A percentile compares a stretch with the other conserved stretches of the same genome.
Evolutionary conservation across 2,329 filamentous ascomycete species (phyloP).

Genomic region (Pseudocercospora ulei): DNA sequence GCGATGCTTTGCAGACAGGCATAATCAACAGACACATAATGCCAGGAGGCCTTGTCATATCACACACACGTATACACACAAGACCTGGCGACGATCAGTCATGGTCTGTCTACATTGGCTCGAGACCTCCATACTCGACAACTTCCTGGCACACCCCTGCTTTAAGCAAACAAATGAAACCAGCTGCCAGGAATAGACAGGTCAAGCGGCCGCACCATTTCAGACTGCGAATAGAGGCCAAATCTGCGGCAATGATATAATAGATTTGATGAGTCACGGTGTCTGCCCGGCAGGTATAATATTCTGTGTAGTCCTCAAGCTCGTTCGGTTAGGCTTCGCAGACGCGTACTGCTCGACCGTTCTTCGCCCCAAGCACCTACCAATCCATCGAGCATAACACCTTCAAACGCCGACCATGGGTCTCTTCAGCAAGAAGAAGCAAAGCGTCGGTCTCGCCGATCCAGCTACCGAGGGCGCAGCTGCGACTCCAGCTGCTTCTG

Average conservation of each 20-base stretch:
- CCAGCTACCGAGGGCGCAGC: constrained; percentile 3
- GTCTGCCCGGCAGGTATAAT: constrained; percentile 1
- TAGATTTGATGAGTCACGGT: constrained; percentile 3
- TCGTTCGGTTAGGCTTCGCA: background rate
- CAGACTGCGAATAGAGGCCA: background rate
- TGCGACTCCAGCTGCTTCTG: constrained; percentile 6
- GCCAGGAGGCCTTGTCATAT: too few relatives aligned
- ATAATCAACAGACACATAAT: too few relatives aligned
- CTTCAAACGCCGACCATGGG: constrained; percentile 8
- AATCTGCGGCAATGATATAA: constrained; percentile 2
- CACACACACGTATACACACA: too few relatives aligned
- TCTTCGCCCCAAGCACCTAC: too few relatives aligned
- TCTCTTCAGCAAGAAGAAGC: constrained; percentile 10
- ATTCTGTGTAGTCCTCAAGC: background rate
- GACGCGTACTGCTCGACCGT: too few relatives aligned
- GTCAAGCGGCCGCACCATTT: constrained; percentile 3
- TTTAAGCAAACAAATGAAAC: constrained; percentile 3
- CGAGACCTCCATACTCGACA: background rate
- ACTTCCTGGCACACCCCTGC: constrained; percentile 2
- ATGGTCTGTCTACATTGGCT: too few relatives aligned
- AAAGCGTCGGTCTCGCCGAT: background rate
- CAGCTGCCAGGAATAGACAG: constrained; percentile 2
- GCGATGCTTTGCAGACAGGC: too few relatives aligned
- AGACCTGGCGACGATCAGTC: too few relatives aligned
- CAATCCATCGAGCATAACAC: constrained; percentile 3